A percentile compares a stretch with the other conserved stretches of the same genome.
Conservation (phyloP, 2,329 filamentous ascomycete genomes). For the Geoglossum cookeanum region DNA sequence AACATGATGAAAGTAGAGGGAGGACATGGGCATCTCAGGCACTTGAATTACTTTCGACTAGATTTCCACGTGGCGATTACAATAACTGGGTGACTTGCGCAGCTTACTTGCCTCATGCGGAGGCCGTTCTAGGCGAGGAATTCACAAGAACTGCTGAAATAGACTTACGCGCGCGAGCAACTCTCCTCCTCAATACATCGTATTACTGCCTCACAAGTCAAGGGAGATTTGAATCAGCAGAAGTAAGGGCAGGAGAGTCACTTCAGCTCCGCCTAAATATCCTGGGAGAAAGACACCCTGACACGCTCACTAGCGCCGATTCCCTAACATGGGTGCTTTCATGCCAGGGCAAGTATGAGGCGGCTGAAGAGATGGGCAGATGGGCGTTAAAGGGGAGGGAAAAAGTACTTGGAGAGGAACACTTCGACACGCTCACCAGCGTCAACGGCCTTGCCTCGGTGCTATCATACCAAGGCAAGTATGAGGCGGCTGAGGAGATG, state of each 20-base stretch:
- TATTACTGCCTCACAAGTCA: neutral
- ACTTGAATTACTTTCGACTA: neutral
- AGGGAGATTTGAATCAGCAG: neutral
- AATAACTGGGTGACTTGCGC: neutral
- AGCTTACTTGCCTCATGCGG: neutral
- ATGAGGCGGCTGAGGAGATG: too few species aligned
- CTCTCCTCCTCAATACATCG: neutral
- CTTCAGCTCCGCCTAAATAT: slow-evolving; percentile 2
- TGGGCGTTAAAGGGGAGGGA: too few species aligned
- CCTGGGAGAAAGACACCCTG: neutral
- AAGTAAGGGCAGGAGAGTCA: neutral
- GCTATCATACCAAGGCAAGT: too few species aligned
- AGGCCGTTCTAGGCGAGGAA: neutral
- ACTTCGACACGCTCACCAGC: too few species aligned
- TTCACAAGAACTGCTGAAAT: neutral
- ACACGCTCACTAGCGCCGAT: neutral
- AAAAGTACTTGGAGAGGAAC: too few species aligned
- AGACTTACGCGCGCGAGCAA: neutral
- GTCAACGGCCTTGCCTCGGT: too few species aligned
- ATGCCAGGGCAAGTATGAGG: too few species aligned
- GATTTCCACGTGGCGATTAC: neutral
- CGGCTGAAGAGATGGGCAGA: too few species aligned
- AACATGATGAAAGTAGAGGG: neutral
- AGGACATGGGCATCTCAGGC: neutral
- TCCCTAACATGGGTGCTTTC: neutral